Evolutionary conservation across 1,139 yeast genomes (phyloP), one percentile per base, ranked within the genome.

Genomic region (Hyphopichia burtonii): DNA sequence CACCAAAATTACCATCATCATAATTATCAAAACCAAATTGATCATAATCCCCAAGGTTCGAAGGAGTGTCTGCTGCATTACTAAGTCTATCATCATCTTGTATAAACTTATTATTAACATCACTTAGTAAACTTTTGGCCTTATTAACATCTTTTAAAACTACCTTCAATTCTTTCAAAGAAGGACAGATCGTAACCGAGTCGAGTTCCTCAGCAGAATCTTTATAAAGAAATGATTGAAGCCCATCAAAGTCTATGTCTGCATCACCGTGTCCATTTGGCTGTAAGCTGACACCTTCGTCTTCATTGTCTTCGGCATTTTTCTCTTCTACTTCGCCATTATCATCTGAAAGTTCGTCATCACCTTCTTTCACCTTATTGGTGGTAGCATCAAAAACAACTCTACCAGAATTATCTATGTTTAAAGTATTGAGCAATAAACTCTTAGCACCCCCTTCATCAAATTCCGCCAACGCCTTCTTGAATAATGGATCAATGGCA

Each of bases 401-500:
- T 41, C 86, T 60, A 0, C 90, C 88, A 1, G 70, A 58, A 4
- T 63, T 48, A 51, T 83, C 86, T 16, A 83, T 74, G 41, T 68
- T 69, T 42, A 91, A 71, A 1, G 91, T 81, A 52, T 89, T 90
- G 53, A 89, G 65, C 39, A 91, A 66, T 43, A 91, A 67, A 41
- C 96, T 86, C 54, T 85, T 88, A 9, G 97, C 91, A 5, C 98
- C 97, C 31, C 97, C 96, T 65, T 91, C 96, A 60, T 91, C 97
- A 55, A 90, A 91, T 47, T 90, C 96, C 0, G 96, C 88, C 39
- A 91, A 72, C 39, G 95, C 91, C 55, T 89, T 89, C 48, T 88
- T 85, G 63, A 91, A 89, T 40, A 91, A 70, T 0, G 97, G 97
- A 61, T 91, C 97, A 39, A 89, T 85, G 8, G 84, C 77, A 23